Evolutionary conservation across 2,329 filamentous ascomycete genomes (phyloP).

Genomic region (Botrytis fabae): DNA sequence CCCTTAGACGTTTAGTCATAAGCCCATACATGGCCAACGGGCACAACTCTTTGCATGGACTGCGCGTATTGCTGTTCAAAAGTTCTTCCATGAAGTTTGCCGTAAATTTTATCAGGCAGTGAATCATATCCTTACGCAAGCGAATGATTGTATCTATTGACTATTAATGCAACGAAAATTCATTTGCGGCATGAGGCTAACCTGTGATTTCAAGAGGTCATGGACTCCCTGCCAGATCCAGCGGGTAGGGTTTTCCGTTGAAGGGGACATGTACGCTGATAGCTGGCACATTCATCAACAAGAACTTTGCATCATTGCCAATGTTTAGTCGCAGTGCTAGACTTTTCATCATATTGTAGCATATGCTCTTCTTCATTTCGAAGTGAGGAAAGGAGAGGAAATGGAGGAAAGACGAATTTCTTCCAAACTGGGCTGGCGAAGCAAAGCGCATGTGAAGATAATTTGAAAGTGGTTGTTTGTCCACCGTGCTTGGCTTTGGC

Average conservation of each 20-base stretch:
- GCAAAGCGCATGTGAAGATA: neutral
- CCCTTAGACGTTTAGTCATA: neutral
- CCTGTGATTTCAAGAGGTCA: neutral
- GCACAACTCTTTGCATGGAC: neutral
- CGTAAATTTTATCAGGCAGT: rapidly evolving
- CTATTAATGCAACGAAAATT: neutral
- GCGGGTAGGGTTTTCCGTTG: rapidly evolving
- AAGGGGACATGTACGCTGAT: rapidly evolving
- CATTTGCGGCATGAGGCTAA: neutral
- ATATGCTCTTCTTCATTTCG: neutral
- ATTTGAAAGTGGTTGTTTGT: neutral
- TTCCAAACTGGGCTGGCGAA: neutral
- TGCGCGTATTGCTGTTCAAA: rapidly evolving
- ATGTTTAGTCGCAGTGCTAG: neutral
- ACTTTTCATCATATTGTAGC: neutral
- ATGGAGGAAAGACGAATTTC: neutral
- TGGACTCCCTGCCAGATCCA: neutral
- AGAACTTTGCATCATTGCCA: neutral
- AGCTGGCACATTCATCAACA: neutral
- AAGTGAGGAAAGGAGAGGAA: neutral
- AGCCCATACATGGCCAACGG: neutral
- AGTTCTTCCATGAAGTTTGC: rapidly evolving
- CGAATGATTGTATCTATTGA: rapidly evolving
- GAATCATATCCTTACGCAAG: neutral
- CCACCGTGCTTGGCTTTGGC: neutral